Conservation (phyloP, 1,284 basidiomycete genomes). For the Hymenochaete sp. region DNA sequence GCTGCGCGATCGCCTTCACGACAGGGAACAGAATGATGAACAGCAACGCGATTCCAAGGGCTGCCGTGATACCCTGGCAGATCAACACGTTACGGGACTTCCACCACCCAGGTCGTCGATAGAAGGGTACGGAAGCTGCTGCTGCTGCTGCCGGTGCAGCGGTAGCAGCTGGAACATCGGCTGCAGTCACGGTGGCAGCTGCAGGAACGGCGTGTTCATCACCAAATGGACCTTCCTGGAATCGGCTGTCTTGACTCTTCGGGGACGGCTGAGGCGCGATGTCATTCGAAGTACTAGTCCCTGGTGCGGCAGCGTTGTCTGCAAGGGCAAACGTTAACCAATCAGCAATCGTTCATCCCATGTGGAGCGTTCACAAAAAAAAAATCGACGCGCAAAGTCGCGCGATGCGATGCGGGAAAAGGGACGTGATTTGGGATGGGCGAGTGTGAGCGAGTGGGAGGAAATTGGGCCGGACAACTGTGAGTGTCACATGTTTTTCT, state of each 20-base stretch:
- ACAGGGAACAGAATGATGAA: conserved; percentile 61
- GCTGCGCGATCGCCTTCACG: conserved; percentile 52
- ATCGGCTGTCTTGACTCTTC: conserved; percentile 12
- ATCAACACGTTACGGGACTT: conserved; percentile 42
- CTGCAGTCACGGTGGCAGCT: conserved; percentile 29
- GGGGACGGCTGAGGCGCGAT: conserved; percentile 12
- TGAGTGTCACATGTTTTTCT: not conserved
- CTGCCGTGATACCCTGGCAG: conserved; percentile 27
- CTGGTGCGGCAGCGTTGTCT: conserved; percentile 11
- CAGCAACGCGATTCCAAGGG: conserved; percentile 48
- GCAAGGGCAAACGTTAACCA: not conserved
- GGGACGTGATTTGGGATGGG: not conserved
- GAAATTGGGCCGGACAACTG: conserved; percentile 8
- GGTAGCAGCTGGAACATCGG: not conserved
- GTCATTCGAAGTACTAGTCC: conserved; percentile 16
- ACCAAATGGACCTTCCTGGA: conserved; percentile 26
- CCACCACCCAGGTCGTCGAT: conserved; percentile 19
- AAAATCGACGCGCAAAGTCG: no score
- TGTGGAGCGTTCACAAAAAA: no score
- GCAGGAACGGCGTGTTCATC: conserved; percentile 21
- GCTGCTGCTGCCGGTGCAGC: conserved; percentile 13
- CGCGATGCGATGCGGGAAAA: not conserved
- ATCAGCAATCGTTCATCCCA: no score
- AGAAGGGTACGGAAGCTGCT: conserved; percentile 24
- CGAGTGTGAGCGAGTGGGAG: not conserved